Evolutionary conservation across 140 eudicot species (phyloP).

Genomic region (Senecio squalidus): DNA sequence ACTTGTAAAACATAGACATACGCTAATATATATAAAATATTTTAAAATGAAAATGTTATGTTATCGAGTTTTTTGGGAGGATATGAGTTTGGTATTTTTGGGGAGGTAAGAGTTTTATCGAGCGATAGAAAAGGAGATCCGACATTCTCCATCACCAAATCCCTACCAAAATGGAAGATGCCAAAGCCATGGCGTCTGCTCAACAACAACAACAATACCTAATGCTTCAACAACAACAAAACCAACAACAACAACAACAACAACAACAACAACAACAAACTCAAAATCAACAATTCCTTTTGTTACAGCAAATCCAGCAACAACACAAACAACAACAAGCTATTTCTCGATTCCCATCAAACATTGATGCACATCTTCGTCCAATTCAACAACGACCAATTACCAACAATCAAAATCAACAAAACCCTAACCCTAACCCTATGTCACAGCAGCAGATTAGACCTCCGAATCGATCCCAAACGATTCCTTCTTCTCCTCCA

Average conservation of each 20-base stretch:
- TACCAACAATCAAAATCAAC: conserved; percentile 16
- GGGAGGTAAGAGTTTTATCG: no score
- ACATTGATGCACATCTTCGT: conserved; percentile 68
- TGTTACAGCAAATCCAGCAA: conserved; percentile 42
- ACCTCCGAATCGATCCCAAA: conserved; percentile 14
- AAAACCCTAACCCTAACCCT: conserved; percentile 24
- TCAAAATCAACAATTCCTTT: conserved; percentile 44
- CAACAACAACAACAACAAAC: conserved; percentile 32
- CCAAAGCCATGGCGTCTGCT: conserved; percentile 11
- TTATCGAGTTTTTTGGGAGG: no score
- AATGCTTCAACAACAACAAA: conserved; percentile 28
- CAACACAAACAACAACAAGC: conserved; percentile 54
- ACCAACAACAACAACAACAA: conserved; percentile 27
- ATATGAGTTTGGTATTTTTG: no score
- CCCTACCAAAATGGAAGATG: conserved; percentile 16
- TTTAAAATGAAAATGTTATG: no score
- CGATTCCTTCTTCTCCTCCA: conserved; percentile 7
- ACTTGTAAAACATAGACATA: no score
- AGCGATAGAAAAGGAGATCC: no score
- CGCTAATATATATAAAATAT: no score
- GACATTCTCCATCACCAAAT: no score
- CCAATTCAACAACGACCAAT: conserved; percentile 34
- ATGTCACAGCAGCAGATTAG: conserved; percentile 19
- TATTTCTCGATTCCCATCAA: conserved; percentile 78
- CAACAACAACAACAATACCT: conserved; percentile 28